A percentile compares a stretch with the other conserved stretches of the same genome.
These are phyloP conservation scores for Populus nigra DNA, from an alignment of 345 rosid species.

Conservation along the genomic window DNA sequence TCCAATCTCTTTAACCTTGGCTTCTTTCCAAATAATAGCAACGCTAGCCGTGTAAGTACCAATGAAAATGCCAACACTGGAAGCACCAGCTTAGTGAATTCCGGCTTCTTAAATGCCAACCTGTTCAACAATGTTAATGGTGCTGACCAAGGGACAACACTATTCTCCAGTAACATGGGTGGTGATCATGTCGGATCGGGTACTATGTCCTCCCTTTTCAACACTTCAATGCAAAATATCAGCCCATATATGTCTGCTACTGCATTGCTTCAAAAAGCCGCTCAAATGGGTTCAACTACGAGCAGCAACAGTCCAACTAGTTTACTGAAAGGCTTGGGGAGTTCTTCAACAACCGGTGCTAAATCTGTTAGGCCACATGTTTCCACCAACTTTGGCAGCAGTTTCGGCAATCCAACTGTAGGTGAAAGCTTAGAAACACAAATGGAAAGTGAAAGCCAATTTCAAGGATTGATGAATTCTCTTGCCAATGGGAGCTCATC, in stretches of 20 bases:
- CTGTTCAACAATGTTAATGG: slow-evolving; percentile 5
- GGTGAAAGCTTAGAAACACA: slow-evolving; percentile 3
- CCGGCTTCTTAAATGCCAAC: slow-evolving; percentile 15
- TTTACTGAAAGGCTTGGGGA: slow-evolving; percentile 17
- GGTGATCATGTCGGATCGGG: slow-evolving; percentile 11
- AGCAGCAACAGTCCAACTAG: slow-evolving; percentile 7
- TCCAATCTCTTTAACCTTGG: slow-evolving; percentile 9
- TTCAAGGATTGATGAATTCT: slow-evolving; percentile 27
- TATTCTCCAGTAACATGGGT: slow-evolving; percentile 2
- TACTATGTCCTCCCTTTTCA: not conserved
- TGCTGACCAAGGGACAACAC: slow-evolving; percentile 5
- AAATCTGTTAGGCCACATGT: slow-evolving; percentile 10
- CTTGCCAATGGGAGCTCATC: slow-evolving; percentile 18
- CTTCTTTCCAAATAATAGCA: slow-evolving; percentile 12
- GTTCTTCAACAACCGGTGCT: slow-evolving; percentile 2
- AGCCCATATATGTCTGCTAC: slow-evolving; percentile 24
- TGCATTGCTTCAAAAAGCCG: slow-evolving; percentile 27
- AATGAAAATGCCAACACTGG: slow-evolving; percentile 2
- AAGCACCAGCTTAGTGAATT: not conserved
- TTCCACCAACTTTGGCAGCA: slow-evolving; percentile 12
- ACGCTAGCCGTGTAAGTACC: not conserved
- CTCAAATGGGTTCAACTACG: slow-evolving; percentile 24
- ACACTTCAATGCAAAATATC: slow-evolving; percentile 8
- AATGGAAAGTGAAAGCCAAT: slow-evolving; percentile 17
- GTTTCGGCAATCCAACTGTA: slow-evolving; percentile 3